phyloP scores from a whole-genome alignment of 2,329 filamentous ascomycete genomes.

The Fusarium humuli region DNA sequence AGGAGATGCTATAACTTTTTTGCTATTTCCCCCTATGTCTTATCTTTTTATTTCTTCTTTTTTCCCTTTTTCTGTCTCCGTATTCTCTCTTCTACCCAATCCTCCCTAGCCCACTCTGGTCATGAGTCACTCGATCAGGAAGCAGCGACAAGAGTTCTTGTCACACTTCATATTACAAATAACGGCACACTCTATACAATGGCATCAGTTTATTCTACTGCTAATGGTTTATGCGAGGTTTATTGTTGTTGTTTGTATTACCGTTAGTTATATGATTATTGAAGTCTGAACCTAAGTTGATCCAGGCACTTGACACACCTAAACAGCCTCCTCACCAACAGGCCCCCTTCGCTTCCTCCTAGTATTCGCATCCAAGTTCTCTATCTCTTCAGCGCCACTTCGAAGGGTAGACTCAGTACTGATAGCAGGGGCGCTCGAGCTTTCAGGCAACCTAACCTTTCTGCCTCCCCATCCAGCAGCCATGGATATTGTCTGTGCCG shows the following conservation, averaged over 20 bases:
- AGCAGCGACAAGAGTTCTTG: neutral
- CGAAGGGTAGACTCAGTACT: slow-evolving; percentile 24
- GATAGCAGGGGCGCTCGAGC: slow-evolving; percentile 12
- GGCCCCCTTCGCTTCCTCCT: slow-evolving; percentile 29
- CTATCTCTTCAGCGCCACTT: slow-evolving; percentile 36
- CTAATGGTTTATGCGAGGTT: too few species aligned
- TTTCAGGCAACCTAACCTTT: slow-evolving; percentile 30
- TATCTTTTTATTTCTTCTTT: too few species aligned
- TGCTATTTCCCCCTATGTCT: too few species aligned
- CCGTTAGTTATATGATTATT: too few species aligned
- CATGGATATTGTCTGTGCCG: slow-evolving; percentile 40
- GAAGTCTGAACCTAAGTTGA: too few species aligned
- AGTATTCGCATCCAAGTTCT: slow-evolving; percentile 28
- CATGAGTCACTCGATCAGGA: neutral
- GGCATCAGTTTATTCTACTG: too few species aligned
- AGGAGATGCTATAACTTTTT: too few species aligned
- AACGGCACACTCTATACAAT: neutral
- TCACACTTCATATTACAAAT: neutral
- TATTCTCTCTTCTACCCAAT: too few species aligned
- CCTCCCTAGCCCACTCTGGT: neutral
- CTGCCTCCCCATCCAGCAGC: slow-evolving; percentile 46
- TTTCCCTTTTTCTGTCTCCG: too few species aligned
- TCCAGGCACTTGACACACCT: too few species aligned
- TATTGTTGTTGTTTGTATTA: too few species aligned
- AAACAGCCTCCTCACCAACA: slow-evolving; percentile 38